A percentile compares a stretch with the other conserved stretches of the same genome.
These are phyloP conservation scores for Metschnikowia borealis DNA, from an alignment of 805 yeast genomes.

Conservation along the genomic window DNA sequence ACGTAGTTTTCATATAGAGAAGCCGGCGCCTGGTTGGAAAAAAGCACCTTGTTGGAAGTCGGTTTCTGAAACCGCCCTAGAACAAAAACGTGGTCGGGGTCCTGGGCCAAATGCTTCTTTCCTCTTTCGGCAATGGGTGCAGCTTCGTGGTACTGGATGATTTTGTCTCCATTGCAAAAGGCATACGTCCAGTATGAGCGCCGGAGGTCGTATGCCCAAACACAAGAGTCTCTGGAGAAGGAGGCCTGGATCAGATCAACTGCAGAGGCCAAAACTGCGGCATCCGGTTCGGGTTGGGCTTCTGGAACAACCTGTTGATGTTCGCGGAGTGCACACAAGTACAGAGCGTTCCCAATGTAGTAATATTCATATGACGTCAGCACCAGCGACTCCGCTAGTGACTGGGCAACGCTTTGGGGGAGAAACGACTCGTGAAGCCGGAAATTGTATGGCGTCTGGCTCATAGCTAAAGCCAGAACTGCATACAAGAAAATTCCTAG, in stretches of 20 bases:
- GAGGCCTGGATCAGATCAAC: slow-evolving; percentile 9
- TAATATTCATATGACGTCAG: not conserved
- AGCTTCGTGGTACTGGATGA: slow-evolving; percentile 47
- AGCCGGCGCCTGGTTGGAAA: slow-evolving; percentile 21
- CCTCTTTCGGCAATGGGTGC: slow-evolving; percentile 18
- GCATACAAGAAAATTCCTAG: not conserved
- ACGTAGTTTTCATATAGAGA: slow-evolving; percentile 12
- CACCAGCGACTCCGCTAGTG: not conserved
- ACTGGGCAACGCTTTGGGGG: not conserved
- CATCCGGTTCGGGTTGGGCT: slow-evolving; percentile 1
- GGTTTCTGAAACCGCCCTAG: slow-evolving; percentile 30
- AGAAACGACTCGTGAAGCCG: slow-evolving; percentile 8
- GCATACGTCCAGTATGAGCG: slow-evolving; percentile 55
- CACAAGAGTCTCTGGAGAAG: slow-evolving; percentile 9
- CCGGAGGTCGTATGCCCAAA: slow-evolving; percentile 17
- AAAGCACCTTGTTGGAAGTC: slow-evolving; percentile 7
- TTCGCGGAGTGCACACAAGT: slow-evolving; percentile 12
- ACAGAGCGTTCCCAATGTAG: slow-evolving; percentile 6
- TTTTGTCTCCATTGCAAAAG: slow-evolving; percentile 45
- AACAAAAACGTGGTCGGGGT: slow-evolving; percentile 32
- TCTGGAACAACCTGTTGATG: not conserved
- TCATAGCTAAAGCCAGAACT: not conserved
- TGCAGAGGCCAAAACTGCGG: slow-evolving; percentile 11
- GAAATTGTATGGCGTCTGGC: slow-evolving; percentile 6
- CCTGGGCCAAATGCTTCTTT: slow-evolving; percentile 23